Conservation (phyloP, 2,329 filamentous ascomycete species). For the Colletotrichum aenigma region DNA sequence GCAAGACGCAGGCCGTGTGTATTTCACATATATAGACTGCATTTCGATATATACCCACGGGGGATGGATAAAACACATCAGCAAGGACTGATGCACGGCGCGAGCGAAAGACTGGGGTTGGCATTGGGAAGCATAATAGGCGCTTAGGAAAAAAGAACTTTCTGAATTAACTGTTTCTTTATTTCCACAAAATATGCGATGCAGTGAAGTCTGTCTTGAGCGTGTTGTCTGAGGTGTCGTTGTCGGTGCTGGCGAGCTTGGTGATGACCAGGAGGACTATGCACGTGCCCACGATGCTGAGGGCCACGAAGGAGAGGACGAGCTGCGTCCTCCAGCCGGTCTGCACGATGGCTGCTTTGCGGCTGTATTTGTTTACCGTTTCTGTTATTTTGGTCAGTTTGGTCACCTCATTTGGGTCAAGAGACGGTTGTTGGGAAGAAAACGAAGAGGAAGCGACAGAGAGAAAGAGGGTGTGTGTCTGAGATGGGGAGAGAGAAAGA, state of each 20-base stretch:
- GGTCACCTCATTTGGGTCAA: neutral
- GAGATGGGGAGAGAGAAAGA: neutral
- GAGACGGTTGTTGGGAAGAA: neutral
- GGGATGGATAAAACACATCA: neutral
- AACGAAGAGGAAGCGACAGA: neutral
- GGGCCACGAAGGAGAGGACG: slow-evolving; percentile 66
- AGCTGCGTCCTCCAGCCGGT: slow-evolving; percentile 91
- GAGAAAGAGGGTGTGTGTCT: rapidly evolving
- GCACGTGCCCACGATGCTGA: slow-evolving; percentile 69
- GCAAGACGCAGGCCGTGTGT: slow-evolving; percentile 16
- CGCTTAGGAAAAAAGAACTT: neutral
- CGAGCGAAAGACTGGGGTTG: neutral
- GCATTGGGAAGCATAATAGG: neutral
- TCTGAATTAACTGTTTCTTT: neutral
- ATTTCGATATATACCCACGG: slow-evolving; percentile 18
- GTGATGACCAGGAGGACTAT: slow-evolving; percentile 63
- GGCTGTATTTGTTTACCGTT: slow-evolving; percentile 80
- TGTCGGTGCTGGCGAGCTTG: slow-evolving; percentile 28
- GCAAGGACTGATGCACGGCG: neutral
- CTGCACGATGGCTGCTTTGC: slow-evolving; percentile 83
- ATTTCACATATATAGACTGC: slow-evolving; percentile 5
- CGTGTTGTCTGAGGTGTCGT: neutral
- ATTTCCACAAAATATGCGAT: neutral
- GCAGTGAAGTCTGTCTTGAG: neutral
- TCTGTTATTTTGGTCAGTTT: slow-evolving; percentile 39